phyloP scores from a whole-genome alignment of 495 filamentous ascomycete species.

The Bacidia rubella region DNA sequence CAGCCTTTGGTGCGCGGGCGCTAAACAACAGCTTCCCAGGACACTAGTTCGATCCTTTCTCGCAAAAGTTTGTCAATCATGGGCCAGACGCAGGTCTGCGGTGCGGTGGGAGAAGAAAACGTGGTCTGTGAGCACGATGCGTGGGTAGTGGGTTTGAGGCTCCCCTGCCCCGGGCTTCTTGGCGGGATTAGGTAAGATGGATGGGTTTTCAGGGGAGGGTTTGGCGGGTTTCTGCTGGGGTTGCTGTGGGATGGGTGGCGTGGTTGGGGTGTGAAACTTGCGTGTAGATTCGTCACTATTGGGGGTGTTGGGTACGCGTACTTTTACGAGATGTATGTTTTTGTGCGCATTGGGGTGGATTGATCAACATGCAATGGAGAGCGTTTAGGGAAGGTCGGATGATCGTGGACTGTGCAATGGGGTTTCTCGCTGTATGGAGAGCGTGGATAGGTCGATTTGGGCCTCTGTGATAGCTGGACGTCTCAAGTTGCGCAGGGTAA shows the following conservation, averaged over 20 bases:
- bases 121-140: background rate
- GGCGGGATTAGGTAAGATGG: background rate
- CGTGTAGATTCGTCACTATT: no score
- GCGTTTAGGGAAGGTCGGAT: background rate
- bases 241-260: background rate
- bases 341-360: background rate
- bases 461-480: background rate
- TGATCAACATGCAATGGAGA: background rate
- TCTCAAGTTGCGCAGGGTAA: background rate
- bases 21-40: no score
- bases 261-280: background rate
- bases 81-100: no score
- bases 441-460: background rate
- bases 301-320: no score
- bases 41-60: no score
- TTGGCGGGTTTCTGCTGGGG: background rate
- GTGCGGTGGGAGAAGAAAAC: background rate
- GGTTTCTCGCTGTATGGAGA: background rate
- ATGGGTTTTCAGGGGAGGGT: background rate
- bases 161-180: background rate
- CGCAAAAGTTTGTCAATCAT: no score
- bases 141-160: slow-evolving; percentile 1
- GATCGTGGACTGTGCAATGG: background rate
- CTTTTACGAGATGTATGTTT: background rate
- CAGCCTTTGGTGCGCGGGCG: no score